These are phyloP conservation scores for Phytophthora foliorum DNA, from an alignment of 352 stramenopile species.

Conservation along the genomic window DNA sequence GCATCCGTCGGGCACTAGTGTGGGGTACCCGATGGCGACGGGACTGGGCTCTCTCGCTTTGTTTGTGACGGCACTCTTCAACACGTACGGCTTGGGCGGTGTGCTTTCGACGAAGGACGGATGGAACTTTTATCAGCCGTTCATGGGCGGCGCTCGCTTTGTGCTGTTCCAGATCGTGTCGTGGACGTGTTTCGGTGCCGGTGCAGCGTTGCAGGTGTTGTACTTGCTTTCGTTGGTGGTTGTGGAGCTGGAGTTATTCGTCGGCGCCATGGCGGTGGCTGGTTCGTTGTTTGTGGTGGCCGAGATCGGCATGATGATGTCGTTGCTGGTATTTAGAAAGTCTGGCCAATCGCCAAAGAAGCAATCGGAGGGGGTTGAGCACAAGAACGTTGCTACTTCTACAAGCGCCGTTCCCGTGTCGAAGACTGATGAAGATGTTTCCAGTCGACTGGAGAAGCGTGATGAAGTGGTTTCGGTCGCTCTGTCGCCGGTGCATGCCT, in stretches of 20 bases:
- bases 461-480: conserved; percentile 2
- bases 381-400: neutral
- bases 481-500: conserved; percentile 14
- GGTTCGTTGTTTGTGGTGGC: conserved; percentile 71
- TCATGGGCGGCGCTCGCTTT: conserved; percentile 79
- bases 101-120: conserved; percentile 76
- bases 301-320: conserved; percentile 88
- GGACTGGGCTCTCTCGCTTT: conserved; percentile 72
- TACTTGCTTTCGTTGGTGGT: conserved; percentile 85
- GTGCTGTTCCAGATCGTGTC: conserved; percentile 82
- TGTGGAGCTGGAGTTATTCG: conserved; percentile 83
- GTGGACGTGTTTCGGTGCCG: conserved; percentile 81
- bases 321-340: conserved; percentile 71
- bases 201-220: conserved; percentile 73
- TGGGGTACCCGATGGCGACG: conserved; percentile 61
- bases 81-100: conserved; percentile 86
- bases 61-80: conserved; percentile 81
- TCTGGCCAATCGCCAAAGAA: conserved; percentile 13
- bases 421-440: conserved; percentile 3
- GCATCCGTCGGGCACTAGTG: conserved; percentile 42
- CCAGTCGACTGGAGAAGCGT: neutral
- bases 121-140: conserved; percentile 89
- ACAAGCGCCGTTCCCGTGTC: neutral
- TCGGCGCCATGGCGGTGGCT: conserved; percentile 75
- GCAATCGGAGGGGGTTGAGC: neutral